Percentiles rank a stretch among this genome's conserved stretches.
phyloP scores from a whole-genome alignment of 2,329 filamentous ascomycete genomes.

The Talaromyces piceae region DNA sequence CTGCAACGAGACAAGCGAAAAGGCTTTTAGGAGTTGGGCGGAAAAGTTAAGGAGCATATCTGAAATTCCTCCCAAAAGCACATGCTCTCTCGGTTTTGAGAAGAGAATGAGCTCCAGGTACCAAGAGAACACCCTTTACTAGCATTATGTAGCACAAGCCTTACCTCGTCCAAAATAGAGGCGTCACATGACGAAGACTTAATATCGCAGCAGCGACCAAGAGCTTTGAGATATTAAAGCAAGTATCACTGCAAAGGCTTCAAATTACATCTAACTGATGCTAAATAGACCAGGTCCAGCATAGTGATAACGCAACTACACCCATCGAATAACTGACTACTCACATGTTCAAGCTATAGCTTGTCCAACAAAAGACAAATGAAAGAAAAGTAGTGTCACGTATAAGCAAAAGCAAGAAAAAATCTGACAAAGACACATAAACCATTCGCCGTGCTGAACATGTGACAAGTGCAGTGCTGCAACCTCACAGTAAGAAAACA shows the following conservation, averaged over 20 bases:
- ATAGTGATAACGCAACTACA: neutral
- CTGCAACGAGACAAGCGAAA: conserved; percentile 25
- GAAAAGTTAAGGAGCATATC: conserved; percentile 18
- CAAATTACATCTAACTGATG: conserved; percentile 10
- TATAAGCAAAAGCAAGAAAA: neutral
- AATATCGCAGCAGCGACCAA: no score
- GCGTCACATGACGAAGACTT: no score
- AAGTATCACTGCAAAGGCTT: no score
- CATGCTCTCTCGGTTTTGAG: no score
- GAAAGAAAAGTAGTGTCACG: neutral
- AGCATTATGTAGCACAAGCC: no score
- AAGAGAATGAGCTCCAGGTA: no score
- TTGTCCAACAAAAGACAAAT: neutral
- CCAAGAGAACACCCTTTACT: no score
- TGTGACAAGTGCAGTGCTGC: neutral
- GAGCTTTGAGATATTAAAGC: no score
- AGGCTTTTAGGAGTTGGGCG: conserved; percentile 27
- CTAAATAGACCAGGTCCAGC: conserved; percentile 14
- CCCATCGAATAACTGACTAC: neutral
- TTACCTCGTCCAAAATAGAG: no score
- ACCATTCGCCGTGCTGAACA: neutral
- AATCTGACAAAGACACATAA: neutral
- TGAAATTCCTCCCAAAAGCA: no score
- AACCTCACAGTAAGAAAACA: neutral
- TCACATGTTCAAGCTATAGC: neutral